These are phyloP conservation scores for Nothophytophthora sp. DNA, from an alignment of 352 stramenopile species.

Conservation along the genomic window DNA sequence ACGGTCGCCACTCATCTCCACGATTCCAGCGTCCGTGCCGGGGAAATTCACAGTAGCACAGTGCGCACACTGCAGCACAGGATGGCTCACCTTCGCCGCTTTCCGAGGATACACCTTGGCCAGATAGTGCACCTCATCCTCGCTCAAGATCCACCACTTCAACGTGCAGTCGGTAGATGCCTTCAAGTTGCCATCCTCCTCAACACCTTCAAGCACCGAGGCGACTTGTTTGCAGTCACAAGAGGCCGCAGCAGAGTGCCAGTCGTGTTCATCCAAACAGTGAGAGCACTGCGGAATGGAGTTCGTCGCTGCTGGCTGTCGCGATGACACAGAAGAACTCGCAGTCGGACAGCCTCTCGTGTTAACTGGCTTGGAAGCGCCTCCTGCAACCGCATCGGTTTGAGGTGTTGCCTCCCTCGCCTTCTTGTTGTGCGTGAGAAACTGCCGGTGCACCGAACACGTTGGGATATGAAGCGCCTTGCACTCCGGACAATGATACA, in stretches of 20 bases:
- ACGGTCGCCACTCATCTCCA: slow-evolving; percentile 64
- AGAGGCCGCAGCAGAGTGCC: slow-evolving; percentile 19
- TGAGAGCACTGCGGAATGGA: slow-evolving; percentile 54
- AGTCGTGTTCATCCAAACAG: slow-evolving; percentile 55
- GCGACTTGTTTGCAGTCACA: slow-evolving; percentile 33
- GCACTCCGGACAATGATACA: slow-evolving; percentile 60
- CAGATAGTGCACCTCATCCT: slow-evolving; percentile 69
- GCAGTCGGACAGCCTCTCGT: slow-evolving; percentile 3
- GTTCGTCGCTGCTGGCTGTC: slow-evolving; percentile 6
- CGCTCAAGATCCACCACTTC: slow-evolving; percentile 78
- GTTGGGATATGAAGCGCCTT: slow-evolving; percentile 47
- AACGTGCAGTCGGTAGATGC: slow-evolving; percentile 17
- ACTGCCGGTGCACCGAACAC: slow-evolving; percentile 44
- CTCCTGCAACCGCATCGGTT: slow-evolving; percentile 1
- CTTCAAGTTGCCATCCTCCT: slow-evolving; percentile 10
- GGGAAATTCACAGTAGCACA: slow-evolving; percentile 82
- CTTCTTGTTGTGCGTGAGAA: slow-evolving; percentile 64
- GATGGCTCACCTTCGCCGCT: slow-evolving; percentile 43
- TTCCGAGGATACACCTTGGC: slow-evolving; percentile 58
- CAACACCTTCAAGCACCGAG: slow-evolving; percentile 1
- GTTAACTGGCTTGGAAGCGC: slow-evolving; percentile 1
- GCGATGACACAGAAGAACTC: background rate
- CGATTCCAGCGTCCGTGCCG: slow-evolving; percentile 72
- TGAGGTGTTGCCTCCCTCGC: background rate
- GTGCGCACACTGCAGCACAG: slow-evolving; percentile 71